phyloP scores from a whole-genome alignment of 2,329 filamentous ascomycete species.

The Chalaropsis ovoidea region DNA sequence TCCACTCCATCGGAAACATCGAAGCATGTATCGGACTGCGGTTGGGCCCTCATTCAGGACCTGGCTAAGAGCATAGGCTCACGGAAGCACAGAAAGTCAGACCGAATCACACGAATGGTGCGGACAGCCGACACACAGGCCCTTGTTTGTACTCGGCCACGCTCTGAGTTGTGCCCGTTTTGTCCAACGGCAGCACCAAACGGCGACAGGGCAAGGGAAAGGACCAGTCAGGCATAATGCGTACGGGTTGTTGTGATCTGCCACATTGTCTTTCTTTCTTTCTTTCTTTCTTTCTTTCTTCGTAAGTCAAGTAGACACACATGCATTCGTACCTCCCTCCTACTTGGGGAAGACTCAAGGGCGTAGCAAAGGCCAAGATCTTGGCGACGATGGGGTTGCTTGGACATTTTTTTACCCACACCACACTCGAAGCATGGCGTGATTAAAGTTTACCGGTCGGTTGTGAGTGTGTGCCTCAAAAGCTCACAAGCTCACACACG shows the following conservation, averaged over 20 bases:
- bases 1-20: background rate
- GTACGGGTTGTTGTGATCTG: background rate
- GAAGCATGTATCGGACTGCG: background rate
- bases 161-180: background rate
- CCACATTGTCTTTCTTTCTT: background rate
- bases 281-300: too few species aligned
- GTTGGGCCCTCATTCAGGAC: background rate
- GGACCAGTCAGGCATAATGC: background rate
- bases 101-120: background rate
- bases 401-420: background rate
- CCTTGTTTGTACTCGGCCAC: constrained; percentile 11
- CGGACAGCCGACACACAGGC: background rate
- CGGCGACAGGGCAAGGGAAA: background rate
- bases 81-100: background rate
- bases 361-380: background rate
- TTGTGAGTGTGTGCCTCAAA: background rate
- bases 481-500: background rate
- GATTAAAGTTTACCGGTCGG: background rate
- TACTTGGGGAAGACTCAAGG: background rate
- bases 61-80: background rate
- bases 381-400: background rate
- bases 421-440: background rate
- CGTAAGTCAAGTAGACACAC: too few species aligned
- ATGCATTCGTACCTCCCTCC: background rate
- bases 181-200: background rate